Conservation (phyloP, 257 asterid species). For the Solanum chiquidenum region DNA sequence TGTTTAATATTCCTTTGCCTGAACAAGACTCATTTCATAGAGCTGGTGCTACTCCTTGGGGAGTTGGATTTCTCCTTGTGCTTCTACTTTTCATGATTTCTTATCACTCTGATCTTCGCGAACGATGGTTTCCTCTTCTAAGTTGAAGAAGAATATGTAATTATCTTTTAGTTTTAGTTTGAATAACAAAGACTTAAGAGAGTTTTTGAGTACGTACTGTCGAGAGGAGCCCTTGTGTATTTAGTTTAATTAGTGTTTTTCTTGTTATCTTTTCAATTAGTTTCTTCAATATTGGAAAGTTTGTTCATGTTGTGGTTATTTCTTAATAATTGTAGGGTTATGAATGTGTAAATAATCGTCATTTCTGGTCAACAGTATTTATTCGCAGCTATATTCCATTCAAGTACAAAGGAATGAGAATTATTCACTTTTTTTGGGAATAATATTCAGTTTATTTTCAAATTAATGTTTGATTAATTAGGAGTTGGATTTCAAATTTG, state of each 20-base stretch:
- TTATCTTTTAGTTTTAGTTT: background rate
- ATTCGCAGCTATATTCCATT: background rate
- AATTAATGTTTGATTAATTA: too few species aligned
- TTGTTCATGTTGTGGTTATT: background rate
- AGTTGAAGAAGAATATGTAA: constrained; percentile 17
- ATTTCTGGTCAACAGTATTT: background rate
- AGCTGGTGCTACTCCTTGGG: constrained; percentile 88
- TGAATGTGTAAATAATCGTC: background rate
- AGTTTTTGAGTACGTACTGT: background rate
- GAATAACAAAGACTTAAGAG: background rate
- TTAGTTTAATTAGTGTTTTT: background rate
- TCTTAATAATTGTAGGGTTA: background rate
- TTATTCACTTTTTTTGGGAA: background rate
- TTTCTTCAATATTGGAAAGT: background rate
- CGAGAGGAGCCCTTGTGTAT: background rate
- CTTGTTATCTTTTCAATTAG: background rate
- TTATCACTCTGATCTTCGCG: constrained; percentile 67
- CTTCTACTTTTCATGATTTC: constrained; percentile 79
- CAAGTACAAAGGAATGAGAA: background rate
- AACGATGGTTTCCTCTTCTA: constrained; percentile 74
- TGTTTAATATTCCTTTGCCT: constrained; percentile 35
- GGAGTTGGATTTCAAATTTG: background rate
- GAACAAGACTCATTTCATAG: constrained; percentile 53
- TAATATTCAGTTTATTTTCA: background rate
- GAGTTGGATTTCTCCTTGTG: constrained; percentile 61